Evolutionary conservation across 2,329 filamentous ascomycete genomes (phyloP).

Genomic region (Lasiodiplodia citricola): DNA sequence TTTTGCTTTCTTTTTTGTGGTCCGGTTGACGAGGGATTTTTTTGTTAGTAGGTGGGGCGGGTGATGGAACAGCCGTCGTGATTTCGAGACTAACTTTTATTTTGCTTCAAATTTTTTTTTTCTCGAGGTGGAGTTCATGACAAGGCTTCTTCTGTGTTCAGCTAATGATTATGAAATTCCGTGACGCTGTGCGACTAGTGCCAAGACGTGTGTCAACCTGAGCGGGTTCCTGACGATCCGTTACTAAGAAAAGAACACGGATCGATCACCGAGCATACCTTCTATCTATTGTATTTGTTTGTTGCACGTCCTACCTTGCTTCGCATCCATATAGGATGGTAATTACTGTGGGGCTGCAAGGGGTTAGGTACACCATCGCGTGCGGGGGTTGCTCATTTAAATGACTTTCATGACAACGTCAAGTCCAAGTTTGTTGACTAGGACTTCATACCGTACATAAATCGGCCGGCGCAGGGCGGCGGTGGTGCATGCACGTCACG

Average conservation of each 20-base stretch:
- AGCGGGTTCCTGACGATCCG: not conserved
- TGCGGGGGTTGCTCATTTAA: slow-evolving; percentile 7
- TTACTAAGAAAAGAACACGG: slow-evolving; percentile 13
- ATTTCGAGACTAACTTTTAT: not conserved
- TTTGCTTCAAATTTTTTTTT: not conserved
- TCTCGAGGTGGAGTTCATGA: not conserved
- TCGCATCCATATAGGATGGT: not conserved
- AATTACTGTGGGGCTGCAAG: not conserved
- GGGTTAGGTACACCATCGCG: not conserved
- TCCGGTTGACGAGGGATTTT: not conserved
- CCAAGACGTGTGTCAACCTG: not conserved
- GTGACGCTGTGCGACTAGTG: not conserved
- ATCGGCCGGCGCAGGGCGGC: not conserved
- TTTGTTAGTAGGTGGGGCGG: not conserved
- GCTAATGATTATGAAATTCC: too few species aligned
- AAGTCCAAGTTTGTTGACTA: not conserved
- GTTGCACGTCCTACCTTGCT: not conserved
- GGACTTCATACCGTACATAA: not conserved
- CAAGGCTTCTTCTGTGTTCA: too few species aligned
- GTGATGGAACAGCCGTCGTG: not conserved
- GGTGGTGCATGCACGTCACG: slow-evolving; percentile 8
- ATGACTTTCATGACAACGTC: not conserved
- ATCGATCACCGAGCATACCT: not conserved
- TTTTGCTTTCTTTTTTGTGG: not conserved
- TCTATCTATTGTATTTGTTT: not conserved